A percentile compares a stretch with the other conserved stretches of the same genome.
Evolutionary conservation across 768 basidiomycete genomes (phyloP).

Genomic region (Cantharellus anzutake): DNA sequence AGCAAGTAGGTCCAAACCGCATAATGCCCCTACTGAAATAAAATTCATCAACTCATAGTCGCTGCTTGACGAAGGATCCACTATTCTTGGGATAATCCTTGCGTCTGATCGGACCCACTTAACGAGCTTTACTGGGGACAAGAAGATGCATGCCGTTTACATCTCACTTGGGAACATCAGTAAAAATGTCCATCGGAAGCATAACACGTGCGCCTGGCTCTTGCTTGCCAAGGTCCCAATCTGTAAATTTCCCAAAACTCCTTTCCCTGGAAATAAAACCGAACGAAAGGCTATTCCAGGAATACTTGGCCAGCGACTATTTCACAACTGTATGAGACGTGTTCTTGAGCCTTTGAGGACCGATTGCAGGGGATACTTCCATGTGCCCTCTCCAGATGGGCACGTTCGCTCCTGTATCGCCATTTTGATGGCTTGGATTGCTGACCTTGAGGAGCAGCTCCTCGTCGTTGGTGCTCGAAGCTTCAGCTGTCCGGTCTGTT

Average conservation of each 20-base stretch:
- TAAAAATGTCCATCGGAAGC: constrained; percentile 22
- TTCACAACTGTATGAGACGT: constrained; percentile 20
- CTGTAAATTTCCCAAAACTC: constrained; percentile 19
- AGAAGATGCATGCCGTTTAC: constrained; percentile 28
- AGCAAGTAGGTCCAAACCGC: background rate
- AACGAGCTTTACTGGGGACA: constrained; percentile 19
- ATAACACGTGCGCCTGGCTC: constrained; percentile 18
- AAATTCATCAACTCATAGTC: background rate
- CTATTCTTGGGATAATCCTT: constrained; percentile 26
- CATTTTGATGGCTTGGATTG: constrained; percentile 19
- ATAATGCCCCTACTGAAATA: background rate
- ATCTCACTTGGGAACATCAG: constrained; percentile 25
- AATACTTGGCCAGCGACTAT: constrained; percentile 13
- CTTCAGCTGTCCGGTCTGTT: constrained; percentile 6
- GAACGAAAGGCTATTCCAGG: constrained; percentile 4
- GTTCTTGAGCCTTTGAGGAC: constrained; percentile 18
- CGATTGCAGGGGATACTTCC: constrained; percentile 16
- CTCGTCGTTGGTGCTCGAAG: constrained; percentile 3
- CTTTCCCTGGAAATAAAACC: constrained; percentile 15
- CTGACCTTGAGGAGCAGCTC: constrained; percentile 9
- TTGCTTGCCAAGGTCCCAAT: constrained; percentile 25
- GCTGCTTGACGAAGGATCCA: constrained; percentile 11
- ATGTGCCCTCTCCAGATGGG: constrained; percentile 22
- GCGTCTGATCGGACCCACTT: constrained; percentile 29
- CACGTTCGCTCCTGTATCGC: constrained; percentile 17